These are phyloP conservation scores for Ustilago sp. DNA, from an alignment of 1,284 basidiomycete genomes.

Conservation along the genomic window DNA sequence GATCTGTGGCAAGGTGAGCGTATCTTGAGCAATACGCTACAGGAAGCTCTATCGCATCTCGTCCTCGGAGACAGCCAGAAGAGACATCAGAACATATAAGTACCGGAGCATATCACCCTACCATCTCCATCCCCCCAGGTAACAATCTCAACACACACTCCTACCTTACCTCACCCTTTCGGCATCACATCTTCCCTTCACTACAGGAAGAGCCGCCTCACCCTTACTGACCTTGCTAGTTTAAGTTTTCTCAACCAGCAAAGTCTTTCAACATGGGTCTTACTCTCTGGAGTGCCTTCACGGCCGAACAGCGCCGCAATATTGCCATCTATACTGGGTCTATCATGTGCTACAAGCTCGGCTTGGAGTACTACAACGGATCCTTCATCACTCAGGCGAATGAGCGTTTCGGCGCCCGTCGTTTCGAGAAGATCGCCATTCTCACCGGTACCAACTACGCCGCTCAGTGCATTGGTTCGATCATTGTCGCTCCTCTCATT, in stretches of 20 bases:
- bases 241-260: neutral
- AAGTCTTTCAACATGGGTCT: slow-evolving; percentile 22
- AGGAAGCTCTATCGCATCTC: neutral
- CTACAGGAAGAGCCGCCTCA: neutral
- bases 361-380: slow-evolving; percentile 56
- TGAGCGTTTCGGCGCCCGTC: slow-evolving; percentile 57
- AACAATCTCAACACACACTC: neutral
- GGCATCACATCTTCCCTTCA: neutral
- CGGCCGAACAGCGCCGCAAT: slow-evolving; percentile 57
- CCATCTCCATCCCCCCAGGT: neutral
- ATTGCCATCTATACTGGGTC: slow-evolving; percentile 55
- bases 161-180: neutral
- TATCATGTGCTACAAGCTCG: slow-evolving; percentile 63
- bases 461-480: slow-evolving; percentile 66
- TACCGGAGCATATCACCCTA: neutral
- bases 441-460: slow-evolving; percentile 67
- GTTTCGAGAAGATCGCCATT: slow-evolving; percentile 64
- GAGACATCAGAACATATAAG: neutral
- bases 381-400: slow-evolving; percentile 66
- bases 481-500: slow-evolving; percentile 68
- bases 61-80: neutral
- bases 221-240: neutral
- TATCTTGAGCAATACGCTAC: neutral
- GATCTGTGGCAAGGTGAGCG: neutral
- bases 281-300: slow-evolving; percentile 45